Evolutionary conservation across 1,284 basidiomycete genomes (phyloP).

Genomic region (Takashimella koratensis): DNA sequence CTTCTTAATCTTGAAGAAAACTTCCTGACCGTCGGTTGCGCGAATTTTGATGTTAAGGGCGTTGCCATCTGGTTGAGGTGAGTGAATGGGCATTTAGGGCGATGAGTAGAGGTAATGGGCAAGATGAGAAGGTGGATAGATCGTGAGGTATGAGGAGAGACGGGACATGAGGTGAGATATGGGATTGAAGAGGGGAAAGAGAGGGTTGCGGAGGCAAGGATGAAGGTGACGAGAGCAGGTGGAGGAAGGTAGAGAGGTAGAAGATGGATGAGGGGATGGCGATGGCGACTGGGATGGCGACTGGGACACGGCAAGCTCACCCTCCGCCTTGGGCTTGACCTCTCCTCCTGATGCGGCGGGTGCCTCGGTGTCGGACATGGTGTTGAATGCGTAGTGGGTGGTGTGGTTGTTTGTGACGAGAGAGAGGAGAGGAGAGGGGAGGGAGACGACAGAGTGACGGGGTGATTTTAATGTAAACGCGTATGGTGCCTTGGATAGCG

Average conservation of each 20-base stretch:
- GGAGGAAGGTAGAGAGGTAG: not conserved
- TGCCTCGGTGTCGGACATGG: constrained; percentile 67
- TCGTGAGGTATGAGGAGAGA: constrained; percentile 5
- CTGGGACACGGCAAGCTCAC: constrained; percentile 13
- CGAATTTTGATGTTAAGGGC: constrained; percentile 84
- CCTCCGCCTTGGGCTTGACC: constrained; percentile 59
- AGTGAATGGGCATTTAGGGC: too few relatives aligned
- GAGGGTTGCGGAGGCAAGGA: not conserved
- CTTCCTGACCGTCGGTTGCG: constrained; percentile 75
- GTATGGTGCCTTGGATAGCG: too few relatives aligned
- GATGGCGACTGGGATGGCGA: too few relatives aligned
- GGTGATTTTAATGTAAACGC: too few relatives aligned
- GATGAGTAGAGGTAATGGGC: too few relatives aligned
- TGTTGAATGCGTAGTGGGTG: constrained; percentile 15
- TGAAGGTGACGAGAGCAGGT: too few relatives aligned
- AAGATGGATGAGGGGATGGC: not conserved
- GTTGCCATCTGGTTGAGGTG: constrained; percentile 53
- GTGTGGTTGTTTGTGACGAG: not conserved
- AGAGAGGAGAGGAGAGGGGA: not conserved
- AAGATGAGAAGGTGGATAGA: too few relatives aligned
- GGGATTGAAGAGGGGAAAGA: not conserved
- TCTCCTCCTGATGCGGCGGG: constrained; percentile 41
- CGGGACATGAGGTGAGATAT: not conserved
- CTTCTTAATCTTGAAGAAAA: constrained; percentile 97
- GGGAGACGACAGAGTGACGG: not conserved